Base-by-base conservation (phyloP, 2,329 filamentous ascomycete species). In the Epichloe sp. region DNA sequence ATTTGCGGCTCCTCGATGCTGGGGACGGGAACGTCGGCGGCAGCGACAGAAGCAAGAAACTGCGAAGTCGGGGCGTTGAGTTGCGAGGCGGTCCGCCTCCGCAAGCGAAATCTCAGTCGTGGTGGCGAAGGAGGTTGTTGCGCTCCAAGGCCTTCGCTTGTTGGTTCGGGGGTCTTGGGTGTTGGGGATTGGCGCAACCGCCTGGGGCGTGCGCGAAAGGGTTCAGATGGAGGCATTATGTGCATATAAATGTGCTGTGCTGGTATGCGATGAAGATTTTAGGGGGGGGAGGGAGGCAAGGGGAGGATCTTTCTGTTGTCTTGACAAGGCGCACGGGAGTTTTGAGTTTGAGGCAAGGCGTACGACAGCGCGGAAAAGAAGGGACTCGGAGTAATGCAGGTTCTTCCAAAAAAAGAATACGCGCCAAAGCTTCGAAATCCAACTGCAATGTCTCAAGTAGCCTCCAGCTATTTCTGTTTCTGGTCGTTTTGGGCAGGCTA, bases 41-140 rank as follows among this genome's bases (percentile, higher is more conserved):
- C 79, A 44, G 78, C 80, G 52, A 84, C 80, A 4, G 79, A 83
- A 3, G 79, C 80, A n/a, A 84, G 73, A 59, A 84, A 84, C 48
- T 83, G 78, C 59, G 81, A 72, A 1, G 80, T 83, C 2, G 80
- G 79, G 38, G 79, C 79, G 53, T 72, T 65, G 11, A 78, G 68
- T 52, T 74, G 71, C 43, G 76, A 36, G 38, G 71, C 71, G 59
- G 74, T 71, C 58, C 78, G 77, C 58, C 74, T 72, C 64, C 78
- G 78, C 53, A 82, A 63, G 56, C 71, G 73, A 57, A 81, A 69
- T 49, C 75, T 75, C 54, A 73, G 76, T 59, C 75, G 72, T 43
- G 73, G 74, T 26, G 76, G 71, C 38, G 74, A 74, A 11, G 73
- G 74, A 12, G 76, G 73, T 8, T 70, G 67, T 51, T 67, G 68